A percentile compares a stretch with the other conserved stretches of the same genome.
These are phyloP conservation scores for Erodium moschatum DNA, from an alignment of 441 rosid species.

Conservation along the genomic window DNA sequence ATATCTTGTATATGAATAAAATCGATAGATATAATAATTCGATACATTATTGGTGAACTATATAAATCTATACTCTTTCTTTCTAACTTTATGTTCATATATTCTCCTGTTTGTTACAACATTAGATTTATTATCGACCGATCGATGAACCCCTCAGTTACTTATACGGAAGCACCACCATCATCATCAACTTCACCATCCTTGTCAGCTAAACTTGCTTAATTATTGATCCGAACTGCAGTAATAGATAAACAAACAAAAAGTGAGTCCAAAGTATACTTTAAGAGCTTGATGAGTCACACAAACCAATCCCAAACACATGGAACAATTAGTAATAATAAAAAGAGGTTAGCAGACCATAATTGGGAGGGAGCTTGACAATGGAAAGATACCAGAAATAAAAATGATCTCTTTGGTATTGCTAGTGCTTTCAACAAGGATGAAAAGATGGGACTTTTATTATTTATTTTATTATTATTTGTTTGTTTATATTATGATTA, in stretches of 20 bases:
- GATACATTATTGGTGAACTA: no score
- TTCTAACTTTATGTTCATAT: no score
- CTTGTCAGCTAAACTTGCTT: constrained; percentile 5
- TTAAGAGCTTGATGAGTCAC: neutral
- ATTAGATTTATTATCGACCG: no score
- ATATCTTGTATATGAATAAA: no score
- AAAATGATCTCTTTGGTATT: neutral
- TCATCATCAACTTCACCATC: neutral
- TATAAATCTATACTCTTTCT: no score
- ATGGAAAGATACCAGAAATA: constrained; percentile 8
- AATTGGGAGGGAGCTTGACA: constrained; percentile 4
- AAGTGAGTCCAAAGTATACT: neutral
- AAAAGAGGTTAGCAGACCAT: constrained; percentile 1
- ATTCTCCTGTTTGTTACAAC: no score
- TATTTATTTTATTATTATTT: no score
- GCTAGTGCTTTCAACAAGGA: neutral
- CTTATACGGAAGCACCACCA: neutral
- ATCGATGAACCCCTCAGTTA: no score
- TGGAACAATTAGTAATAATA: neutral
- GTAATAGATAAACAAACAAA: neutral
- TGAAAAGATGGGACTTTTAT: neutral
- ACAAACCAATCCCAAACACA: neutral
- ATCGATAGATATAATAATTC: no score
- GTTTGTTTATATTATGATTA: no score
- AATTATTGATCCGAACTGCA: neutral